Base-by-base conservation (phyloP, 768 basidiomycete genomes). In the Russula olivacea region DNA sequence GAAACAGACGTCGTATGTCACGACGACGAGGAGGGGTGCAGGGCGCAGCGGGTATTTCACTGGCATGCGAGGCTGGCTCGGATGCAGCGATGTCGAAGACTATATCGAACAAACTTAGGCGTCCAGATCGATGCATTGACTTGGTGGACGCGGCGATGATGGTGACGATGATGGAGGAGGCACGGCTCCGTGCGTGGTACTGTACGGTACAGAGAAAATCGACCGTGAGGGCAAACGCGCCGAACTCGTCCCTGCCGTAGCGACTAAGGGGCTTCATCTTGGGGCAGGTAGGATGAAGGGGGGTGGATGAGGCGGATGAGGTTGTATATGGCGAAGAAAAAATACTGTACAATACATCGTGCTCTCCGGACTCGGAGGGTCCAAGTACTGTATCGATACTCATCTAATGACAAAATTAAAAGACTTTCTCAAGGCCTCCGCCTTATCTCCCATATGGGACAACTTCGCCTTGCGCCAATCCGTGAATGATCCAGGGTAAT, bases 361-460 rank as follows among this genome's bases (percentile, higher is more conserved):
- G 72, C 30, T 71, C 70, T 55, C 61, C 72, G 6, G 66, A 58
- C n/a, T n/a, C 72, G 6, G 66, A 58, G 56, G 71, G 61, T 53
- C 71, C 69, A 36, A 72, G 70, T 17, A 74, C n/a, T n/a, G 67
- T 11, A 47, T 43, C 8, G 19, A 43, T 19, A 6, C 19, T 8
- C 41, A 10, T 41, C 19, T 19, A 19, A 19, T 43, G 41, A n/a
- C 41, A 10, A 9, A 47, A 47, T 47, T 21, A 47, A 12, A 47
- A 17, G 48, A 2, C 14, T 15, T 38, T 38, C 34, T 38, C 34
- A 21, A 21, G 10, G 52, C 38, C 14, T 53, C 52, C 14, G 52
- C 6, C 36, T 15, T 17, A 38, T 54, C 36, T 7, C 51, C 32
- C n/a, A 17, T 34, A 52, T 34, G 19, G 14, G 32, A 34, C 19